phyloP scores from a whole-genome alignment of 306 rosid genomes.

The Geum urbanum region DNA sequence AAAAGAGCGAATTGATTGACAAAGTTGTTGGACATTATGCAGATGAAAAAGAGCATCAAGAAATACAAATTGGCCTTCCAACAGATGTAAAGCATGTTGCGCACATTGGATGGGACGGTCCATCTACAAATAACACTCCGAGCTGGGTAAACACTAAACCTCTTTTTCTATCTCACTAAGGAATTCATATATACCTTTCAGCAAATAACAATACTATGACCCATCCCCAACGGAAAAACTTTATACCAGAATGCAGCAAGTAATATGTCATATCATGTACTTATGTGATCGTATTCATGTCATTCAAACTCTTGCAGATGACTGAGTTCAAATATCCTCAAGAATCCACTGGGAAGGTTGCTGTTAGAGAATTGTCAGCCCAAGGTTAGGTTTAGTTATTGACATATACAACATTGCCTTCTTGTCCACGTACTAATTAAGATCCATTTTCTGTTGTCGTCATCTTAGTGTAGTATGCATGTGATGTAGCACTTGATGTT shows the following conservation, averaged over 20 bases:
- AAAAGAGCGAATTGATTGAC: neutral
- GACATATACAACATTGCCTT: neutral
- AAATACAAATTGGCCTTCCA: slow-evolving; percentile 83
- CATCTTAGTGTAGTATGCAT: neutral
- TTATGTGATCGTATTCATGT: neutral
- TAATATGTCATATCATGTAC: neutral
- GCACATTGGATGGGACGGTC: slow-evolving; percentile 52
- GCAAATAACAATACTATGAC: too few species aligned
- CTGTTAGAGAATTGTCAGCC: slow-evolving; percentile 27
- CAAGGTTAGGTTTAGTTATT: slow-evolving; percentile 42
- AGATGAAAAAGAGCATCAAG: slow-evolving; percentile 70
- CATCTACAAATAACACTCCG: slow-evolving; percentile 34
- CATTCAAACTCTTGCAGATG: slow-evolving; percentile 50
- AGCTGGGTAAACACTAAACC: slow-evolving; percentile 31
- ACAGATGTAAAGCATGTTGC: slow-evolving; percentile 78
- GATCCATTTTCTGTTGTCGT: neutral
- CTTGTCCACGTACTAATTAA: neutral
- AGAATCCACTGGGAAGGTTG: slow-evolving; percentile 27
- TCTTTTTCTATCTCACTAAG: neutral
- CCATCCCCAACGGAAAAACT: too few species aligned
- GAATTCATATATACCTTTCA: too few species aligned
- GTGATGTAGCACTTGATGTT: neutral
- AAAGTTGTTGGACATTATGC: slow-evolving; percentile 15
- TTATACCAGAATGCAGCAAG: neutral
- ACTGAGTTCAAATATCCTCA: slow-evolving; percentile 47